phyloP scores from a whole-genome alignment of 352 stramenopile species.

The Globisporangium sylvaticum region DNA sequence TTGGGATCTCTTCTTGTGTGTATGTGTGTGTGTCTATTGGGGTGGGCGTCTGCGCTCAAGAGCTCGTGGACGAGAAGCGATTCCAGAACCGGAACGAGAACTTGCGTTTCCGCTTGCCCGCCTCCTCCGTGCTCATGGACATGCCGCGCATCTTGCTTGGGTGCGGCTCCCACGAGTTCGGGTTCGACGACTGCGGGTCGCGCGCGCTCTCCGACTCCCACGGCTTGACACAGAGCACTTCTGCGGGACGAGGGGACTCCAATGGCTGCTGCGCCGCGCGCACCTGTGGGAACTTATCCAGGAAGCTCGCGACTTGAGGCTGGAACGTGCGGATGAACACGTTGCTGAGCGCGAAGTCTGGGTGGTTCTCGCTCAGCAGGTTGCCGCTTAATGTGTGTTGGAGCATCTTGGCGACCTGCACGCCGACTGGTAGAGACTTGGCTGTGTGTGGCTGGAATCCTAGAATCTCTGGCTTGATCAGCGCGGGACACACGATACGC shows the following conservation, averaged over 20 bases:
- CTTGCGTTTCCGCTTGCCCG: slow-evolving; percentile 58
- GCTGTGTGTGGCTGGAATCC: slow-evolving; percentile 59
- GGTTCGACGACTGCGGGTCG: slow-evolving; percentile 11
- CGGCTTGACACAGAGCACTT: slow-evolving; percentile 23
- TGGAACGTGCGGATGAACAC: slow-evolving; percentile 64
- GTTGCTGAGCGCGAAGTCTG: slow-evolving; percentile 45
- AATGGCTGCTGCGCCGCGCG: slow-evolving; percentile 13
- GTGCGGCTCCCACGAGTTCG: slow-evolving; percentile 33
- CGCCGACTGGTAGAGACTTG: slow-evolving; percentile 43
- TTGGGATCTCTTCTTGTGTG: slow-evolving; percentile 7
- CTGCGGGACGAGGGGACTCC: slow-evolving; percentile 8
- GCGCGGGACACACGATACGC: slow-evolving; percentile 65
- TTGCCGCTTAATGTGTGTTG: slow-evolving; percentile 71
- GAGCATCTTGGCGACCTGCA: slow-evolving; percentile 81
- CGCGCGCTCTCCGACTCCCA: slow-evolving; percentile 22
- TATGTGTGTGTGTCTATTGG: slow-evolving; percentile 3
- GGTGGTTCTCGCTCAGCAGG: slow-evolving; percentile 40
- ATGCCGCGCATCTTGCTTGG: slow-evolving; percentile 55
- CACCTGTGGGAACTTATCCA: slow-evolving; percentile 60
- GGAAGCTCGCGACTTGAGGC: slow-evolving; percentile 55
- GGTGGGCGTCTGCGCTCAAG: background rate
- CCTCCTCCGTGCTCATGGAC: slow-evolving; percentile 49
- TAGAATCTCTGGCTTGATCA: slow-evolving; percentile 82
- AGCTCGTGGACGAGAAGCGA: slow-evolving; percentile 13
- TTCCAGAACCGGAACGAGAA: slow-evolving; percentile 73